phyloP scores from a whole-genome alignment of 208 protist genomes.

The Lotmaria passim region DNA sequence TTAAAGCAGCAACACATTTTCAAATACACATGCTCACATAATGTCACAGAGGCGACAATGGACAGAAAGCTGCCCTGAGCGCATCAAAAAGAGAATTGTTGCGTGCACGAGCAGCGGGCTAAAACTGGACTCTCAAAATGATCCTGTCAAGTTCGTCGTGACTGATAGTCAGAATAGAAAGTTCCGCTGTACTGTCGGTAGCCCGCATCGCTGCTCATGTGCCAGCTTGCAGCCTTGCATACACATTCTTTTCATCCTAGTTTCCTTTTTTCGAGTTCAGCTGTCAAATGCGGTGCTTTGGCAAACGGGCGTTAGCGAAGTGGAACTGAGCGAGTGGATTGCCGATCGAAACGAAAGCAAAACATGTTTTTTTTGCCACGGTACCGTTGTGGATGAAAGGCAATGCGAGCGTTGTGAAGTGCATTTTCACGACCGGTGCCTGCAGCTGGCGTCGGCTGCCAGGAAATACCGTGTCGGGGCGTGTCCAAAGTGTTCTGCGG shows the following conservation, averaged over 20 bases:
- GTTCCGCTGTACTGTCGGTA: slow-evolving; percentile 53
- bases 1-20: neutral
- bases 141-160: slow-evolving; percentile 54
- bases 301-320: slow-evolving; percentile 65
- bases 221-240: slow-evolving; percentile 53
- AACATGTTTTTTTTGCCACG: slow-evolving; percentile 43
- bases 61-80: slow-evolving; percentile 22
- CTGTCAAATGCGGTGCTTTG: slow-evolving; percentile 59
- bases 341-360: neutral
- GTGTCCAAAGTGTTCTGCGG: slow-evolving; percentile 1
- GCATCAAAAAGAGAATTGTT: slow-evolving; percentile 12
- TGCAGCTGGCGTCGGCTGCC: slow-evolving; percentile 10
- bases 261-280: slow-evolving; percentile 46
- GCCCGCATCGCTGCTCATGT: slow-evolving; percentile 72
- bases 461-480: neutral
- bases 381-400: neutral
- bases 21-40: neutral
- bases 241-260: slow-evolving; percentile 72
- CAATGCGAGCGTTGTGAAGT: slow-evolving; percentile 22
- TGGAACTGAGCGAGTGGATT: slow-evolving; percentile 63
- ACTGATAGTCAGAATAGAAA: slow-evolving; percentile 27
- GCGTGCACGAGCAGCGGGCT: neutral
- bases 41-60: slow-evolving; percentile 14
- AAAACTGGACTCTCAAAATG: slow-evolving; percentile 10
- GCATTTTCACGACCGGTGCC: slow-evolving; percentile 39